phyloP scores from a whole-genome alignment of 1,284 basidiomycete species.

The Fomitopsis betulina region DNA sequence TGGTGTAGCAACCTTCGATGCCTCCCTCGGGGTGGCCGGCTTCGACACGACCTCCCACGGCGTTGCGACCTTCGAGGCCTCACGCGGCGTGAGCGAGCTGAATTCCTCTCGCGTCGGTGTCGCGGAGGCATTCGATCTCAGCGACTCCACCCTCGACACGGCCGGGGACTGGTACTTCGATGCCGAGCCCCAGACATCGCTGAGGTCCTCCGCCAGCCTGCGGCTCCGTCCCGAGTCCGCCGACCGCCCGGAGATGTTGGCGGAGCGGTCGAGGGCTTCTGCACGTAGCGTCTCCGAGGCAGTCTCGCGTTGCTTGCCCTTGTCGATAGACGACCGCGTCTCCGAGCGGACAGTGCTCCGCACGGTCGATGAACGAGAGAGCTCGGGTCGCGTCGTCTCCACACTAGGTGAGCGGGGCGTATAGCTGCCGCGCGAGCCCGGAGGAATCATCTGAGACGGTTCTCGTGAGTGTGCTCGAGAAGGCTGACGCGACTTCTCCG shows the following conservation, averaged over 20 bases:
- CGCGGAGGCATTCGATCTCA: neutral
- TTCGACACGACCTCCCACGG: conserved; percentile 9
- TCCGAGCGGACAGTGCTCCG: conserved; percentile 12
- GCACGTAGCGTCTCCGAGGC: conserved; percentile 12
- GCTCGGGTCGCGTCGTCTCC: conserved; percentile 12
- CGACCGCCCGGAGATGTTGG: conserved; percentile 25
- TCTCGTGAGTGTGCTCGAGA: conserved; percentile 29
- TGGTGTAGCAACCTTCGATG: conserved; percentile 13
- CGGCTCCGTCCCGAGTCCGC: conserved; percentile 29
- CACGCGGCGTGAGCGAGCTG: conserved; percentile 18
- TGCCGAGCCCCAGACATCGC: conserved; percentile 27
- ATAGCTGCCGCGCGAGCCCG: conserved; percentile 12
- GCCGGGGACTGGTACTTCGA: conserved; percentile 20
- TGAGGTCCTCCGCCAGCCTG: conserved; percentile 27
- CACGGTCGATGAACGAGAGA: conserved; percentile 15
- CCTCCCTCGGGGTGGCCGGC: conserved; percentile 12
- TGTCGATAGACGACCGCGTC: conserved; percentile 13
- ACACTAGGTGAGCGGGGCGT: conserved; percentile 16
- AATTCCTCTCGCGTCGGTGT: conserved; percentile 17
- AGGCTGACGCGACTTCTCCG: conserved; percentile 18
- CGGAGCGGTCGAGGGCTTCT: conserved; percentile 20
- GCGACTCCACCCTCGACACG: conserved; percentile 16
- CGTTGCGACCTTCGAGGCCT: conserved; percentile 13
- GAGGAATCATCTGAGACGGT: conserved; percentile 5
- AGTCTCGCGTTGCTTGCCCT: conserved; percentile 25